phyloP scores from a whole-genome alignment of 2,329 filamentous ascomycete species.

The Venturia aucupariae region DNA sequence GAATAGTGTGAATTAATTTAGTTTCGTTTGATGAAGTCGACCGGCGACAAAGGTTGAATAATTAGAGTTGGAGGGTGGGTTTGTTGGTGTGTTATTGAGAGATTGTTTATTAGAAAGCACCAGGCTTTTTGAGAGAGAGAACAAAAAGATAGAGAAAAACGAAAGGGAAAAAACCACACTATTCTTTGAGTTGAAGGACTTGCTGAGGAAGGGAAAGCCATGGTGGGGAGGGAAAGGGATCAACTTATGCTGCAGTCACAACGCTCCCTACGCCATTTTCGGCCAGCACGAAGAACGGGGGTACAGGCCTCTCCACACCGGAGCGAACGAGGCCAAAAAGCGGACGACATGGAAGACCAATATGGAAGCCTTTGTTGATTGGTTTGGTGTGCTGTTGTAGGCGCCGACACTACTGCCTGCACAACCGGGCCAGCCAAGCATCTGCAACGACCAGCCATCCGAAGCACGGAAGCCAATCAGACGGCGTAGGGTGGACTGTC shows the following conservation, averaged over 20 bases:
- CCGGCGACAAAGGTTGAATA: conserved; percentile 30
- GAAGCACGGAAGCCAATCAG: background rate
- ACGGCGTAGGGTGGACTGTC: background rate
- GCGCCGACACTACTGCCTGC: conserved; percentile 9
- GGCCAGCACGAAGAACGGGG: background rate
- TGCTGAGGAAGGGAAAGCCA: conserved; percentile 33
- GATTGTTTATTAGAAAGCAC: conserved; percentile 27
- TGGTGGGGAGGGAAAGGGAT: conserved; percentile 1
- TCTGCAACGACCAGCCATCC: background rate
- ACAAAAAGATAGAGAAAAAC: conserved; percentile 32
- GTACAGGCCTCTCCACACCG: background rate
- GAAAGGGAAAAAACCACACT: conserved; percentile 38
- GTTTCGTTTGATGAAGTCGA: conserved; percentile 24
- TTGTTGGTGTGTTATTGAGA: conserved; percentile 14
- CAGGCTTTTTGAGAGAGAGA: conserved; percentile 34
- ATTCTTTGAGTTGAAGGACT: conserved; percentile 40
- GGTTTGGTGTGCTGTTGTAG: conserved; percentile 5
- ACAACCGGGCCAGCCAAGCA: conserved; percentile 3
- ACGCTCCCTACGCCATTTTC: background rate
- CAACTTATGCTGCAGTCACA: conserved; percentile 12
- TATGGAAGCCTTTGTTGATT: conserved; percentile 4
- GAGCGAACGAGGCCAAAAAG: background rate
- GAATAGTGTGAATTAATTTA: conserved; percentile 35
- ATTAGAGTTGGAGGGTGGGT: conserved; percentile 18
- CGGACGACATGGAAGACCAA: background rate